Evolutionary conservation across 2,329 filamentous ascomycete genomes (phyloP), one percentile per base, ranked within the genome.

Genomic region (Fusarium agapanthi): DNA sequence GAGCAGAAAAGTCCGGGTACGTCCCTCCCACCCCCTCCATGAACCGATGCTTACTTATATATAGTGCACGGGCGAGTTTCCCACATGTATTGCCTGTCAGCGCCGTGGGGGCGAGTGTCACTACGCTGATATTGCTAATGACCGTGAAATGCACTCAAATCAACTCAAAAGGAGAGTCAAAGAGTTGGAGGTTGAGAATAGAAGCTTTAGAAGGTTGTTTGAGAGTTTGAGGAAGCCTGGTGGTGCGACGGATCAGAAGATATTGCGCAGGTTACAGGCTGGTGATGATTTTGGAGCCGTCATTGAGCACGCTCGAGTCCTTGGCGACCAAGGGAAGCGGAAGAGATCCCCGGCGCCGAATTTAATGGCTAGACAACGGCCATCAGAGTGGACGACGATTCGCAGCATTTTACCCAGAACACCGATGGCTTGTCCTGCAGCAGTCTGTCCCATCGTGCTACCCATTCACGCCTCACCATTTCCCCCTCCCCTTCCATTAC

Each of bases 1-100:
- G 20, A 18, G 34, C 6, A 28, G 50, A n/a, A 54, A 54, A 10
- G 20, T 54, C 15, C 9, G 50, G 24, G 24, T 53, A 13, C 1
- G 5, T 16, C 14, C 8, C 12, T 26, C 10, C 1, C 24, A 2
- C 0, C 10, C 3, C n/a, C 10, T 14, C 1, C 3, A 2, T 2
- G 18, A 22, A 22, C 5, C 3, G 4, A 13, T 12, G 3, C 50
- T 38, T 54, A 28, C 26, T n/a, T 10, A 8, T 3, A 8, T n/a
- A 2, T n/a, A 54, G 24, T 54, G 20, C 11, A 54, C 24, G 0
- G 34, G 20, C 24, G 24, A 54, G 20, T 18, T 28, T 18, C 50
- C 50, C 0, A 40, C 20, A 18, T 54, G 50, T 30, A 6, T 5
- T 3, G 34, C 20, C 1, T 54, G 50, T 18, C 7, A 54, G 6